Percentiles rank a stretch among this genome's conserved stretches.
Evolutionary conservation across 129 eudicot species (phyloP).

Genomic region (Dittrichia graveolens): DNA sequence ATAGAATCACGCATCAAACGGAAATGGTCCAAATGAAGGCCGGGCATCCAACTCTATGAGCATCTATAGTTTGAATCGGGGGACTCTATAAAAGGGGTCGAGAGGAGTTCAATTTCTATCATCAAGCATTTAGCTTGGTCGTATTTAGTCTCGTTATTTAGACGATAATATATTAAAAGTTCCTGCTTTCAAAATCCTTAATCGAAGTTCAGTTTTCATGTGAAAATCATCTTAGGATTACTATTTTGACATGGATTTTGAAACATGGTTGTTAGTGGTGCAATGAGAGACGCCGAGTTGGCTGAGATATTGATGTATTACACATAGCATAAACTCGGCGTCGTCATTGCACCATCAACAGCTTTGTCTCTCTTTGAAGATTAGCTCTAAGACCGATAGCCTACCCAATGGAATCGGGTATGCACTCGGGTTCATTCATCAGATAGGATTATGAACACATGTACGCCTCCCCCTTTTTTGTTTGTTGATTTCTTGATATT

Average conservation of each 20-base stretch:
- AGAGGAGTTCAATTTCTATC: constrained; percentile 20
- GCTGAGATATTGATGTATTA: not conserved
- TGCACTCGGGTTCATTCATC: no score
- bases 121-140: constrained; percentile 8
- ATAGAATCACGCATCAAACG: not conserved
- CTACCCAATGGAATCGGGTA: no score
- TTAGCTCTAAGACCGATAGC: not conserved
- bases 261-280: constrained; percentile 47
- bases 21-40: constrained; percentile 18
- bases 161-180: not conserved
- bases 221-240: not conserved
- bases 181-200: not conserved
- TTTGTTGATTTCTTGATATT: no score
- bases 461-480: no score
- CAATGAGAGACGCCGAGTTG: constrained; percentile 48
- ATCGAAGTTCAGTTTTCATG: not conserved
- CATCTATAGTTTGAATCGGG: not conserved
- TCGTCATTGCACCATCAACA: constrained; percentile 62
- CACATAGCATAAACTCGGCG: constrained; percentile 32
- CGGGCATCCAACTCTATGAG: constrained; percentile 24
- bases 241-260: constrained; percentile 6
- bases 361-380: constrained; percentile 34
- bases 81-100: constrained; percentile 29
- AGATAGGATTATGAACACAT: no score
- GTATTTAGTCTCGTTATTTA: not conserved